Conservation (phyloP, 176 grass and related monocot genomes). For the Alopecurus myosuroides region DNA sequence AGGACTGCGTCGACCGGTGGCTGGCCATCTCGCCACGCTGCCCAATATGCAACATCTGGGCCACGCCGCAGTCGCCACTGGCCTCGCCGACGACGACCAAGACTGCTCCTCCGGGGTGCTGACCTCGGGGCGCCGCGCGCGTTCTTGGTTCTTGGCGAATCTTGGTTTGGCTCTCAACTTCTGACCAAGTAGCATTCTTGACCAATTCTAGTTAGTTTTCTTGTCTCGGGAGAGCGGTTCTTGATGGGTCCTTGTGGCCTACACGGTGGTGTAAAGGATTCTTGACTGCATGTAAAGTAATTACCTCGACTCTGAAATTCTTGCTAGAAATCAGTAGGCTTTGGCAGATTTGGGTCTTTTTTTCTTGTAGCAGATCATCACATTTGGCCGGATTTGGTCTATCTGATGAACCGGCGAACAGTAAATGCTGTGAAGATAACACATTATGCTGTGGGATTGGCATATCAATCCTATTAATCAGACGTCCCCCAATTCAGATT, state of each 20-base stretch:
- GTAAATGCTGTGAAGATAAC: not conserved
- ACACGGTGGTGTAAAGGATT: constrained; percentile 18
- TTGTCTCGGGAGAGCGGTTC: constrained; percentile 13
- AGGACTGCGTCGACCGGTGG: constrained; percentile 56
- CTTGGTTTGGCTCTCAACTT: constrained; percentile 13
- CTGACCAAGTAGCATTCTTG: not conserved
- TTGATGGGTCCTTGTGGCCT: constrained; percentile 9
- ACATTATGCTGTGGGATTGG: not conserved
- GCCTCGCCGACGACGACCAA: constrained; percentile 6
- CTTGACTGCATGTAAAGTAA: constrained; percentile 5
- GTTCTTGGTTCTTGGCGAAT: constrained; percentile 41
- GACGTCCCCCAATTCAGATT: not conserved
- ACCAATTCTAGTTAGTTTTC: constrained; percentile 8
- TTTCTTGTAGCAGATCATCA: constrained; percentile 14
- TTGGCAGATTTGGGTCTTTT: not conserved
- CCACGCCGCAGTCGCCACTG: not conserved
- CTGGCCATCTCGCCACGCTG: constrained; percentile 45
- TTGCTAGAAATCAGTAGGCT: constrained; percentile 18
- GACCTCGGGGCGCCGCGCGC: not conserved
- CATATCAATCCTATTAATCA: not conserved
- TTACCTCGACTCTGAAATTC: not conserved
- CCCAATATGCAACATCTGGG: constrained; percentile 40
- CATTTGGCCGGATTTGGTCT: not conserved
- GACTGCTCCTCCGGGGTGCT: constrained; percentile 21
- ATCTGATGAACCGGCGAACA: not conserved